Conservation (phyloP, 495 filamentous ascomycete species). For the Immersiella caudata region DNA sequence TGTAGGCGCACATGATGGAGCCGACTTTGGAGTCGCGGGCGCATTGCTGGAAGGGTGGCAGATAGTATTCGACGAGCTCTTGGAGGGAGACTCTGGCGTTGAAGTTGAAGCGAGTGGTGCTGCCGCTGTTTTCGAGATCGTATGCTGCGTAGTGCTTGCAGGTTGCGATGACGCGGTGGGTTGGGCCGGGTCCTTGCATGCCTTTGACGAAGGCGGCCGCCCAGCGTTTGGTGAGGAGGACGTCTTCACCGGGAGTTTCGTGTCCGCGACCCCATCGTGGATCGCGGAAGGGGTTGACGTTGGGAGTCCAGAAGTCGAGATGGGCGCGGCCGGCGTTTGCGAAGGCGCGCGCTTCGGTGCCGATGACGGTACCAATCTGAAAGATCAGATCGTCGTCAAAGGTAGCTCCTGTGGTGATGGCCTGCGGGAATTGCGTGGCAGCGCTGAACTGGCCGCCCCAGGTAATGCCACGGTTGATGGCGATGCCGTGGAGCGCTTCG, state of each 20-base stretch:
- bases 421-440: conserved; percentile 53
- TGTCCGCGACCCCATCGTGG: conserved; percentile 48
- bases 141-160: conserved; percentile 52
- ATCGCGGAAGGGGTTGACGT: conserved; percentile 67
- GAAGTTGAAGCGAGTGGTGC: conserved; percentile 37
- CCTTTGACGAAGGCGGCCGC: conserved; percentile 41
- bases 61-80: conserved; percentile 52
- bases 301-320: conserved; percentile 67
- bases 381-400: conserved; percentile 54
- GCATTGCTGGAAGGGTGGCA: conserved; percentile 51
- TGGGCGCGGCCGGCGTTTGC: conserved; percentile 61
- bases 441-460: conserved; percentile 45
- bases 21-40: conserved; percentile 49
- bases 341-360: conserved; percentile 68
- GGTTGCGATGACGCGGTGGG: conserved; percentile 28
- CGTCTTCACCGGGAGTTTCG: conserved; percentile 45
- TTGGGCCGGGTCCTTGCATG: conserved; percentile 25
- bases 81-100: conserved; percentile 46
- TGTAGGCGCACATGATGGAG: conserved; percentile 55
- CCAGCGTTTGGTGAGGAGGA: conserved; percentile 43
- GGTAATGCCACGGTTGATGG: conserved; percentile 38
- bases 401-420: conserved; percentile 48
- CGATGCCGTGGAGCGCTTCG: conserved; percentile 56
- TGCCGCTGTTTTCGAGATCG: conserved; percentile 35
- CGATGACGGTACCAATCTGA: conserved; percentile 48